phyloP scores from a whole-genome alignment of 371 early-diverging fungal species.

The Phascolomyces articulosus region DNA sequence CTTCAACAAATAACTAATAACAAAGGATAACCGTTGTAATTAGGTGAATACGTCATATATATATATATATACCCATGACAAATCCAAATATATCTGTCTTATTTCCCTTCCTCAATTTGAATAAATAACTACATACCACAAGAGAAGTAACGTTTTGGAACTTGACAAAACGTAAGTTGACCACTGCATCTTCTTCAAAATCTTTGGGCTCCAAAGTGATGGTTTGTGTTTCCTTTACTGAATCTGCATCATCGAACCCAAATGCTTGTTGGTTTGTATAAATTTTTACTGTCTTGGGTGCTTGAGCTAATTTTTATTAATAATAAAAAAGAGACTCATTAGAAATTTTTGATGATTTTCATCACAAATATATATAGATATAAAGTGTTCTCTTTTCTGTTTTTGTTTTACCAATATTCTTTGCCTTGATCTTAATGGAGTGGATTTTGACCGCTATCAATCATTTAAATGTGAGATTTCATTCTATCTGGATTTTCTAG shows the following conservation, averaged over 20 bases:
- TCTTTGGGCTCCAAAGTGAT: conserved; percentile 70
- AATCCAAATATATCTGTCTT: neutral
- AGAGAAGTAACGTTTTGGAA: conserved; percentile 85
- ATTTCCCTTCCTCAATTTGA: neutral
- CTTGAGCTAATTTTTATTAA: conserved; percentile 63
- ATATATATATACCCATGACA: neutral
- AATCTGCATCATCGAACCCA: conserved; percentile 88
- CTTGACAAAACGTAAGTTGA: conserved; percentile 87
- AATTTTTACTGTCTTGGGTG: conserved; percentile 86
- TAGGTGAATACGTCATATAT: too few relatives aligned
- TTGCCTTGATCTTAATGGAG: conserved; percentile 79
- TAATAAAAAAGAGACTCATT: neutral
- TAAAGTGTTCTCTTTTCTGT: too few relatives aligned
- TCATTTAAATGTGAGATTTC: too few relatives aligned
- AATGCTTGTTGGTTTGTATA: conserved; percentile 81
- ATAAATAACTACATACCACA: conserved; percentile 38
- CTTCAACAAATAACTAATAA: conserved; percentile 74
- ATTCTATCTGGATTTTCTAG: too few relatives aligned
- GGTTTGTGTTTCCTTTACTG: conserved; percentile 73
- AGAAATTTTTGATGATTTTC: too few relatives aligned
- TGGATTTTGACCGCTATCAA: conserved; percentile 81
- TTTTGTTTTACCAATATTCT: conserved; percentile 57
- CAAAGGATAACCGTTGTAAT: neutral
- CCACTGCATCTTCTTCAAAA: conserved; percentile 68
- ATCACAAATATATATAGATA: too few relatives aligned